Percentiles rank a stretch among this genome's conserved stretches.
phyloP scores from a whole-genome alignment of 495 filamentous ascomycete species.

The Apodospora peruviana region DNA sequence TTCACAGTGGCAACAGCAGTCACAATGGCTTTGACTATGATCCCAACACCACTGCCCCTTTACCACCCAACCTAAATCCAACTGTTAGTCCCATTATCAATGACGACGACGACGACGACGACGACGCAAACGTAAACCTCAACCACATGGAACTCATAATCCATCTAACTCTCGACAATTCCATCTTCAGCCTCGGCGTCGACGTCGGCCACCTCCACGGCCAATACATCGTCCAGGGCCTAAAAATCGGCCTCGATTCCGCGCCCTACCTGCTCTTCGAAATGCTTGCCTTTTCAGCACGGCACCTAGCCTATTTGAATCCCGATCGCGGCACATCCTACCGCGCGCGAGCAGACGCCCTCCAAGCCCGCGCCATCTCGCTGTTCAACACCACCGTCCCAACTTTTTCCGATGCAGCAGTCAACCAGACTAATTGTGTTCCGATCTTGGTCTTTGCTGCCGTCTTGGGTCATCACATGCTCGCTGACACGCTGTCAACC shows the following conservation, averaged over 20 bases:
- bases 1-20: too few species aligned
- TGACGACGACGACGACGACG: too few species aligned
- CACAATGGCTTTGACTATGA: too few species aligned
- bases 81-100: too few species aligned
- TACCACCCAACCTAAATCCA: too few species aligned
- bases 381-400: constrained; percentile 29
- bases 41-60: too few species aligned
- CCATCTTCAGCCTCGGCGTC: constrained; percentile 10
- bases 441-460: constrained; percentile 30
- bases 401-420: constrained; percentile 5
- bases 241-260: constrained; percentile 11
- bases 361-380: constrained; percentile 32
- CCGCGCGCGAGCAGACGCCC: constrained; percentile 20
- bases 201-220: constrained; percentile 12
- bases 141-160: constrained; percentile 34
- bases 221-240: neutral
- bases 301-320: constrained; percentile 23
- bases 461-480: constrained; percentile 27
- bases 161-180: constrained; percentile 20
- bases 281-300: constrained; percentile 31
- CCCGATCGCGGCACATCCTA: constrained; percentile 19
- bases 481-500: constrained; percentile 28
- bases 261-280: constrained; percentile 30
- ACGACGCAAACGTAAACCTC: constrained; percentile 24
- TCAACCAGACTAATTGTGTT: constrained; percentile 30